phyloP scores from a whole-genome alignment of 345 rosid species.

The Salix udensis region DNA sequence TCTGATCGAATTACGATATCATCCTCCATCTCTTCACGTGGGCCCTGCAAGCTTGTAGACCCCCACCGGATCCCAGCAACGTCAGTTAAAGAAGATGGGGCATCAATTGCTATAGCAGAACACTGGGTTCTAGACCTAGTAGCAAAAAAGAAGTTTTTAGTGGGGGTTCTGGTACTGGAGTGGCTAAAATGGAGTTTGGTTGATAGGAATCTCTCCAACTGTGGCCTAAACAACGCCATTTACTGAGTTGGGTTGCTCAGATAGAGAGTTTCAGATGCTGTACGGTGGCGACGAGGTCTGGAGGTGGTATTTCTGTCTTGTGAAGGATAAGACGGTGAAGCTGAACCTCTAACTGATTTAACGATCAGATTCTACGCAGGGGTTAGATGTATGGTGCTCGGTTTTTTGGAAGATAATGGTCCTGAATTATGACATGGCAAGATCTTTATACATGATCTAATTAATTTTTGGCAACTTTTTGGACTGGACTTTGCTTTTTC shows the following conservation, averaged over 20 bases:
- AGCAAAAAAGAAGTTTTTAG: background rate
- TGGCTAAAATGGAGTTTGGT: slow-evolving; percentile 26
- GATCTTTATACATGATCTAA: background rate
- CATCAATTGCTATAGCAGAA: slow-evolving; percentile 82
- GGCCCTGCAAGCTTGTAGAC: slow-evolving; percentile 65
- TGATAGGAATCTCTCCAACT: slow-evolving; percentile 52
- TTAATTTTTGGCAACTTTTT: too few species aligned
- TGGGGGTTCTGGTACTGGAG: slow-evolving; percentile 10
- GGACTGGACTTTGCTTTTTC: too few species aligned
- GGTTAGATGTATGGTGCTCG: background rate
- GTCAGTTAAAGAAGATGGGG: slow-evolving; percentile 58
- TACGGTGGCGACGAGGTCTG: slow-evolving; percentile 8
- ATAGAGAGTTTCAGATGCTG: slow-evolving; percentile 13
- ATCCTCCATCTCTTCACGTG: slow-evolving; percentile 91
- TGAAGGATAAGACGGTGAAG: slow-evolving; percentile 41
- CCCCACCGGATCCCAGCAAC: slow-evolving; percentile 73
- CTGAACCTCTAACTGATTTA: slow-evolving; percentile 39
- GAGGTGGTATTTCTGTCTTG: background rate
- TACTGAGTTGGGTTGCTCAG: slow-evolving; percentile 31
- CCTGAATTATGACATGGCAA: background rate
- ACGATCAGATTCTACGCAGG: slow-evolving; percentile 25
- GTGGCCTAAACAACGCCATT: slow-evolving; percentile 68
- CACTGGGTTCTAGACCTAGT: slow-evolving; percentile 36
- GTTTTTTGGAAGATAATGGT: background rate
- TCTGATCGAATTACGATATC: slow-evolving; percentile 60